A percentile compares a stretch with the other conserved stretches of the same genome.
These are phyloP conservation scores for Sporisorium iseilematis-ciliati DNA, from an alignment of 1,284 basidiomycete species.

Conservation along the genomic window DNA sequence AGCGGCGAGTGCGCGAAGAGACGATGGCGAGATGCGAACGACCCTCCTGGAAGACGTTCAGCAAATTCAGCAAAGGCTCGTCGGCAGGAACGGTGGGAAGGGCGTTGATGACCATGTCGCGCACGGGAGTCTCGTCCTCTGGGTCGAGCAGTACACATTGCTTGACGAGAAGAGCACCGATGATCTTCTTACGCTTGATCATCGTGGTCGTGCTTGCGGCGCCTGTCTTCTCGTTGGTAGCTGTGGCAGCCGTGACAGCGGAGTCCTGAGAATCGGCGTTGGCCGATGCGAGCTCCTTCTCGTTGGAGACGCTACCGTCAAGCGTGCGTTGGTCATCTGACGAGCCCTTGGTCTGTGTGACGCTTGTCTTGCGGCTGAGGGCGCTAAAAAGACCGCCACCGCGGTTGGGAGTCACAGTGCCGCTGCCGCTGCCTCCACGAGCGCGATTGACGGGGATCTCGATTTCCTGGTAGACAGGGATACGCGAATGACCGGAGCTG, in stretches of 20 bases:
- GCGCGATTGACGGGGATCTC: conserved; percentile 66
- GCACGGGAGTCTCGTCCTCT: conserved; percentile 73
- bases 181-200: conserved; percentile 76
- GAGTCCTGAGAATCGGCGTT: conserved; percentile 54
- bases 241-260: conserved; percentile 71
- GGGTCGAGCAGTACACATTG: conserved; percentile 90
- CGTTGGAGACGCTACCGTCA: conserved; percentile 32
- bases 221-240: conserved; percentile 10
- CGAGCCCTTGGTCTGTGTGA: conserved; percentile 23
- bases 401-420: conserved; percentile 41
- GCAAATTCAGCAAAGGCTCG: conserved; percentile 84
- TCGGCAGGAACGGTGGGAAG: conserved; percentile 87
- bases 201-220: conserved; percentile 15
- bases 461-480: conserved; percentile 72
- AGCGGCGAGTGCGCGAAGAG: conserved; percentile 67
- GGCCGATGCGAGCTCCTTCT: conserved; percentile 53
- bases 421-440: conserved; percentile 46
- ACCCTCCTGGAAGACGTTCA: conserved; percentile 91
- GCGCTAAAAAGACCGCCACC: conserved; percentile 36
- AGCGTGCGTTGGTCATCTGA: conserved; percentile 43
- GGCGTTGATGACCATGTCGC: conserved; percentile 75
- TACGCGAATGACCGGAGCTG: conserved; percentile 80
- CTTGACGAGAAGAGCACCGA: conserved; percentile 85
- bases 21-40: conserved; percentile 92
- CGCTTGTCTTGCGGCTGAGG: conserved; percentile 69